phyloP scores from a whole-genome alignment of 2,329 filamentous ascomycete genomes.

The Verticillium zaregamsianum region DNA sequence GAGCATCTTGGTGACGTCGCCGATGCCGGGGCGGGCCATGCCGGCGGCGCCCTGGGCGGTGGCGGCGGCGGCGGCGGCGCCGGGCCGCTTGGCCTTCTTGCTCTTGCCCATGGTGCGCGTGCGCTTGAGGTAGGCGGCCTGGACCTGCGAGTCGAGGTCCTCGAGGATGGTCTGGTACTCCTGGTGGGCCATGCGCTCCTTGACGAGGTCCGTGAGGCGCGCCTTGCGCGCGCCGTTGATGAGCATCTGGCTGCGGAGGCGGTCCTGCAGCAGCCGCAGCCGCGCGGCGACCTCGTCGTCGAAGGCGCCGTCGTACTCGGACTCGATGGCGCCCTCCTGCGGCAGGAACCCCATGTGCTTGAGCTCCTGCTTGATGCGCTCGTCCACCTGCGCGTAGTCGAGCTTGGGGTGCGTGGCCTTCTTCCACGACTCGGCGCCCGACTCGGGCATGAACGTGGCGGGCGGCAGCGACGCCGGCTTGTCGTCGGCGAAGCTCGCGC shows the following conservation, averaged over 20 bases:
- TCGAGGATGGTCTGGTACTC: slow-evolving; percentile 97
- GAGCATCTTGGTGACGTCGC: slow-evolving; percentile 82
- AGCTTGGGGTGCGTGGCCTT: slow-evolving; percentile 70
- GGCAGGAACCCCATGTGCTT: slow-evolving; percentile 85
- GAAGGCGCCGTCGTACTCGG: slow-evolving; percentile 75
- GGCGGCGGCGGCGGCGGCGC: slow-evolving; percentile 69
- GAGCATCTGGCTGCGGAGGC: slow-evolving; percentile 78
- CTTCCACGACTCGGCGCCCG: slow-evolving; percentile 72
- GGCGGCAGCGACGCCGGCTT: slow-evolving; percentile 49
- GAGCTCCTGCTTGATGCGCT: slow-evolving; percentile 86
- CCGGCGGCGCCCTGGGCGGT: slow-evolving; percentile 54
- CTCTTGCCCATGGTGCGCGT: slow-evolving; percentile 91
- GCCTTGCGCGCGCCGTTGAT: slow-evolving; percentile 89
- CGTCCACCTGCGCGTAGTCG: slow-evolving; percentile 83
- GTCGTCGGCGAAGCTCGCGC: slow-evolving; percentile 23
- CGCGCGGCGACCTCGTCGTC: slow-evolving; percentile 94
- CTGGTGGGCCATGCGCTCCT: slow-evolving; percentile 91
- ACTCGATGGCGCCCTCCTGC: slow-evolving; percentile 44
- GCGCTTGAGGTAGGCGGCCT: slow-evolving; percentile 91
- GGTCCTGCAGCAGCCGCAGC: slow-evolving; percentile 76
- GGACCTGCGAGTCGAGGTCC: slow-evolving; percentile 91
- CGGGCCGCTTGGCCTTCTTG: slow-evolving; percentile 81
- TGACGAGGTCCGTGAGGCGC: slow-evolving; percentile 78
- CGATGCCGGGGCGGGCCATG: slow-evolving; percentile 74
- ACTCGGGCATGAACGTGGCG: slow-evolving; percentile 76